Evolutionary conservation across 192 early-diverging fungal genomes (phyloP).

Genomic region (Chytriomyces hyalinus): DNA sequence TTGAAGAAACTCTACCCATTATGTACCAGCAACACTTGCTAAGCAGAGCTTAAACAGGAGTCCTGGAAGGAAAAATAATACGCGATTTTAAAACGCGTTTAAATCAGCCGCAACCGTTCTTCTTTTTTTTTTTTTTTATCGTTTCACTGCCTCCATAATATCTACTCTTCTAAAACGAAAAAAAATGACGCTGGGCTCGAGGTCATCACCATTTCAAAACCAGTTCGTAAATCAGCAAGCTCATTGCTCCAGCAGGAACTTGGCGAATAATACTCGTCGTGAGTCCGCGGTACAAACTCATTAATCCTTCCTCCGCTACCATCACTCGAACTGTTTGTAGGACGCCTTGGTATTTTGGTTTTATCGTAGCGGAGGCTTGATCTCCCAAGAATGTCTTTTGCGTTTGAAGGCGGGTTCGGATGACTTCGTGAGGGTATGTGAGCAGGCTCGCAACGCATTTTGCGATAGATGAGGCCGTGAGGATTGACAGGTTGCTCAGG

Average conservation of each 20-base stretch:
- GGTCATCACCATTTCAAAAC: slow-evolving; percentile 54
- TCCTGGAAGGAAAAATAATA: too few species aligned
- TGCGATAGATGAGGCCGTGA: slow-evolving; percentile 80
- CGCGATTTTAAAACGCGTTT: too few species aligned
- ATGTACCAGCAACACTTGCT: too few species aligned
- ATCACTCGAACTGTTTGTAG: slow-evolving; percentile 77
- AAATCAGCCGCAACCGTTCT: too few species aligned
- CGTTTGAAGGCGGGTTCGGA: slow-evolving; percentile 92
- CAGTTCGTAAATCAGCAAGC: slow-evolving; percentile 87
- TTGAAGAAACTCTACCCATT: too few species aligned
- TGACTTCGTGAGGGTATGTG: slow-evolving; percentile 96
- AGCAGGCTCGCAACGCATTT: slow-evolving; percentile 88
- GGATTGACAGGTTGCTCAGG: slow-evolving; percentile 61
- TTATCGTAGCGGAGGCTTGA: background rate
- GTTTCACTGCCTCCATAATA: too few species aligned
- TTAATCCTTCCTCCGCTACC: slow-evolving; percentile 74
- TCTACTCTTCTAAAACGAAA: too few species aligned
- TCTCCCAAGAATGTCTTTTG: slow-evolving; percentile 53
- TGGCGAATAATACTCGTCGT: slow-evolving; percentile 85
- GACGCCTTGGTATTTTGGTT: slow-evolving; percentile 77
- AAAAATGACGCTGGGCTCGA: too few species aligned
- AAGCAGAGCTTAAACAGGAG: too few species aligned
- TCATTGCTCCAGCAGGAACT: slow-evolving; percentile 85
- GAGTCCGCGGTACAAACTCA: slow-evolving; percentile 88
- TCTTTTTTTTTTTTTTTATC: too few species aligned